phyloP scores from a whole-genome alignment of 106 monocot genomes.

The Iris macrosiphon region DNA sequence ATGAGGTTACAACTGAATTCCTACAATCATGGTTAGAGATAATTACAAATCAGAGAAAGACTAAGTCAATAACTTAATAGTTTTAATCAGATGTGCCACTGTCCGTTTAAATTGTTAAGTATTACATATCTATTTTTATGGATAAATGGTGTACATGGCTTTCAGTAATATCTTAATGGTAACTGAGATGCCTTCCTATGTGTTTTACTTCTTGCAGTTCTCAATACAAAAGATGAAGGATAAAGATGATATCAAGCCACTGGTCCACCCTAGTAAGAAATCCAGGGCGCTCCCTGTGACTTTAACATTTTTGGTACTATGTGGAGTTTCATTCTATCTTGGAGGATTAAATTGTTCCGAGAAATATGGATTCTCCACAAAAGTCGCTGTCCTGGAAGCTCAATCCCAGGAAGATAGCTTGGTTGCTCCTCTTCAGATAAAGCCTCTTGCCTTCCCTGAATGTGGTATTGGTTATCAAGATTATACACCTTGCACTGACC shows the following conservation, averaged over 20 bases:
- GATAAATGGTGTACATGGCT: no score
- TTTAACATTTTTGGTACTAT: conserved; percentile 51
- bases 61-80: no score
- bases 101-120: no score
- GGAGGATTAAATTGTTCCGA: conserved; percentile 62
- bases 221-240: conserved; percentile 51
- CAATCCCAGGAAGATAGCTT: conserved; percentile 16
- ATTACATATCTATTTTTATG: no score
- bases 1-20: no score
- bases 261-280: conserved; percentile 25
- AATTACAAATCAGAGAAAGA: no score
- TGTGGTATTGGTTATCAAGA: conserved; percentile 78
- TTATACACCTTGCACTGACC: conserved; percentile 99
- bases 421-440: conserved; percentile 34
- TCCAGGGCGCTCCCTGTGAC: conserved; percentile 42
- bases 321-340: conserved; percentile 83
- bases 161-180: no score
- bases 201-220: background rate
- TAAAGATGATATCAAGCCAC: conserved; percentile 55
- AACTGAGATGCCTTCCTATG: conserved; percentile 4
- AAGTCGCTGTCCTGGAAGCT: conserved; percentile 13
- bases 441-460: conserved; percentile 42
- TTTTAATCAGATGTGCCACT: no score
- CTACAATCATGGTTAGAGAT: no score
- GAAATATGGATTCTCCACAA: conserved; percentile 32